phyloP scores from a whole-genome alignment of 495 filamentous ascomycete species.

The Podospora appendiculata region DNA sequence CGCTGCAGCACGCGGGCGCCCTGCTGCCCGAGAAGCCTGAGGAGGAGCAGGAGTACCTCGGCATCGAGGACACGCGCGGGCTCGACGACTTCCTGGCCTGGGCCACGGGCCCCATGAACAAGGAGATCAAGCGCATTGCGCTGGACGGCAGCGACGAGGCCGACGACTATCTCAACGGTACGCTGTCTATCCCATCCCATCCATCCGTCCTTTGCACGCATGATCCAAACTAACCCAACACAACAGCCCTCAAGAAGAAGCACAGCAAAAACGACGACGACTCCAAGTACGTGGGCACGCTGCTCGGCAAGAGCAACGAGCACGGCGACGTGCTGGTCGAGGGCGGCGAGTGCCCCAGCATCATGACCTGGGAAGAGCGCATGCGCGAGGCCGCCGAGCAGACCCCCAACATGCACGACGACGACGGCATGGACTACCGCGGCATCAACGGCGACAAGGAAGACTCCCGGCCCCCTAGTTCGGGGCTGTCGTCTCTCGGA shows the following conservation, averaged over 20 bases:
- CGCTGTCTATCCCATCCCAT: conserved; percentile 9
- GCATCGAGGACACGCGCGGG: conserved; percentile 65
- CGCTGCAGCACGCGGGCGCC: conserved; percentile 66
- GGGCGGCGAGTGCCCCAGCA: conserved; percentile 57
- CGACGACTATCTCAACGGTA: conserved; percentile 66
- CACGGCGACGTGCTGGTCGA: conserved; percentile 62
- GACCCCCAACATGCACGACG: conserved; percentile 5
- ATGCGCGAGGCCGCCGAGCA: conserved; percentile 16
- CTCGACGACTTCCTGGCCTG: conserved; percentile 66
- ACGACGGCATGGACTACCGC: neutral
- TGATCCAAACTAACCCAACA: neutral
- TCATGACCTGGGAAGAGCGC: conserved; percentile 55
- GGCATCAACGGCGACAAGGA: conserved; percentile 10
- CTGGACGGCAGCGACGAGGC: conserved; percentile 45
- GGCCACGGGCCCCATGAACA: conserved; percentile 58
- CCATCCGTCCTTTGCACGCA: neutral
- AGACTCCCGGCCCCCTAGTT: conserved; percentile 40
- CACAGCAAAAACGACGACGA: conserved; percentile 76
- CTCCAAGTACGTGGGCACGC: conserved; percentile 69
- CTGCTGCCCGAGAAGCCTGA: conserved; percentile 49
- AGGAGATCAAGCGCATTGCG: conserved; percentile 56
- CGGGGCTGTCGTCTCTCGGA: conserved; percentile 43
- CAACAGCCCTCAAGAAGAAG: conserved; percentile 65
- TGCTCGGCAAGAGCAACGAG: conserved; percentile 62
- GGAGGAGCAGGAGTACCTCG: conserved; percentile 24